Conservation (phyloP, 2,329 filamentous ascomycete species). For the Lecanicillium sp. region DNA sequence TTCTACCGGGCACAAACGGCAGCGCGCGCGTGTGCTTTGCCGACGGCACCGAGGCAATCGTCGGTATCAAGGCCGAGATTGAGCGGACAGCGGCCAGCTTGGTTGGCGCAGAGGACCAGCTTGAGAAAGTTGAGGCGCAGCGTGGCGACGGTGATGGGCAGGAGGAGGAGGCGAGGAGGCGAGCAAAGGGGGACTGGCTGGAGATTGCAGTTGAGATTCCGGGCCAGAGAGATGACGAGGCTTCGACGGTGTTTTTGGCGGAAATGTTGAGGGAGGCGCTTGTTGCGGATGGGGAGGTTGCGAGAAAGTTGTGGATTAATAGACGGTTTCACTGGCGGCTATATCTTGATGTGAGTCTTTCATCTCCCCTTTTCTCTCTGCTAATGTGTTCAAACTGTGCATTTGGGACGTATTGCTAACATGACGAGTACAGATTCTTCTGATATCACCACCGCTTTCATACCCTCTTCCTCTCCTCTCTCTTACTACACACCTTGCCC, state of each 20-base stretch:
- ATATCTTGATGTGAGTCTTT: constrained; percentile 73
- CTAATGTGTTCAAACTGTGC: neutral
- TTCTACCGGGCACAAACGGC: constrained; percentile 83
- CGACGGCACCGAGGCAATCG: constrained; percentile 91
- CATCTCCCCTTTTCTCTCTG: neutral
- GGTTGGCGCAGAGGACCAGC: constrained; percentile 17
- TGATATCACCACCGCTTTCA: constrained; percentile 86
- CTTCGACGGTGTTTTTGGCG: constrained; percentile 75
- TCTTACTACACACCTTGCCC: constrained; percentile 85
- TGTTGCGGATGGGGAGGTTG: constrained; percentile 61
- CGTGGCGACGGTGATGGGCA: constrained; percentile 31
- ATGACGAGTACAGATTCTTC: constrained; percentile 57
- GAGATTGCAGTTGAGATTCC: constrained; percentile 90
- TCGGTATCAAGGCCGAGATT: constrained; percentile 91
- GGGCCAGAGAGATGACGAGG: constrained; percentile 83
- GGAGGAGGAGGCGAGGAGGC: constrained; percentile 25
- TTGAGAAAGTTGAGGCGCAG: constrained; percentile 21
- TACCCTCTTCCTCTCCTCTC: constrained; percentile 91
- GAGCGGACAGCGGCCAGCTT: constrained; percentile 51
- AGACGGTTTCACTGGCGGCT: constrained; percentile 90
- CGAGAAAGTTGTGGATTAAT: constrained; percentile 76
- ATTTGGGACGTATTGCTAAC: constrained; percentile 7
- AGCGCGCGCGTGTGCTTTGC: constrained; percentile 90
- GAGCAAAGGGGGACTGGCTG: constrained; percentile 63
- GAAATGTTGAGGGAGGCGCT: constrained; percentile 86